A percentile compares a stretch with the other conserved stretches of the same genome.
Conservation (phyloP, 768 basidiomycete genomes). For the Leccinum ochraceum region DNA sequence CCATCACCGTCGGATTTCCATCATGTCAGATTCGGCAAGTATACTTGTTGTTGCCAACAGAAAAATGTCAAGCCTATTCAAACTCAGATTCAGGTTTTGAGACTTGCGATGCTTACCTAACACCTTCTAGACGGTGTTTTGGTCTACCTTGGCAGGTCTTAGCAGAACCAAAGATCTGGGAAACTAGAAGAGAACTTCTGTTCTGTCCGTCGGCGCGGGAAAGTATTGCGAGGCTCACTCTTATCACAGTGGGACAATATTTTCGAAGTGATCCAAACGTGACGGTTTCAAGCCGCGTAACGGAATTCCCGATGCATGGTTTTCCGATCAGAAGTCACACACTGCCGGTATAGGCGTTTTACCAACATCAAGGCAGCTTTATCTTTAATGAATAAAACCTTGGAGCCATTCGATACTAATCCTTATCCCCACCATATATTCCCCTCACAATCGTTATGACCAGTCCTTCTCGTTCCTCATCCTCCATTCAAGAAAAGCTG, state of each 20-base stretch:
- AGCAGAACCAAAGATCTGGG: neutral
- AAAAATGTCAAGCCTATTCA: neutral
- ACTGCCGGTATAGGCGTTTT: neutral
- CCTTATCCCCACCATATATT: neutral
- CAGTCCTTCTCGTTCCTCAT: neutral
- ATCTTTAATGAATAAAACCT: neutral
- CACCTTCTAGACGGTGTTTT: neutral
- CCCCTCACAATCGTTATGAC: neutral
- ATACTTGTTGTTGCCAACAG: neutral
- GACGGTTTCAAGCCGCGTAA: neutral
- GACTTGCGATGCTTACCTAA: no score
- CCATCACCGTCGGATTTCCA: neutral
- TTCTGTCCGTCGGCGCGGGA: neutral
- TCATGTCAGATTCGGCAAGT: neutral
- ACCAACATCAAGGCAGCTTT: neutral
- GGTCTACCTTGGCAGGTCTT: neutral
- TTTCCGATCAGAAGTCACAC: no score
- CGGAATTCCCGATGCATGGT: neutral
- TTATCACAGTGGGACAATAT: neutral
- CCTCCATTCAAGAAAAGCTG: slow-evolving; percentile 3
- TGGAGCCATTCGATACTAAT: neutral
- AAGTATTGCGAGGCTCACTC: neutral
- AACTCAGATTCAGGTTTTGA: neutral
- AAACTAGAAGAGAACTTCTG: neutral
- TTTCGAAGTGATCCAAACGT: neutral